Evolutionary conservation across 768 basidiomycete genomes (phyloP).

Genomic region (Boletus vinaceobasis): DNA sequence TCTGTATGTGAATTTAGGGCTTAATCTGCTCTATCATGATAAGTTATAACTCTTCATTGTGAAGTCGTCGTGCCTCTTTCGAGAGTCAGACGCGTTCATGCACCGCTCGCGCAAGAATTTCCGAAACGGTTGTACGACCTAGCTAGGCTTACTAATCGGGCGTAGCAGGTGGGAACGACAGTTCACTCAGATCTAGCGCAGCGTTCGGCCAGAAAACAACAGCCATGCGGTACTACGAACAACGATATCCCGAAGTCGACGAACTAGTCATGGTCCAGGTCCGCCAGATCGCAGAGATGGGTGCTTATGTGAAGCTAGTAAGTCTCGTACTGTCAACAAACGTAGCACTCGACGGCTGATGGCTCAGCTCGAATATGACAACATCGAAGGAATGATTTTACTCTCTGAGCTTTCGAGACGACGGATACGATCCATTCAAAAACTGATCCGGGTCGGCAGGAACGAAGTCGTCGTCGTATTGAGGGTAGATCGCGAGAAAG

Average conservation of each 20-base stretch:
- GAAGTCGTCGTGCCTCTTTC: too few species aligned
- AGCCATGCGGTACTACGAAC: conserved; percentile 87
- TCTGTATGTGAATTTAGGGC: too few species aligned
- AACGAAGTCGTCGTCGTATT: conserved; percentile 99
- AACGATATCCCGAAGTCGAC: conserved; percentile 93
- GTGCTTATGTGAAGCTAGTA: conserved; percentile 97
- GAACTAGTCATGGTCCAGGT: conserved; percentile 99
- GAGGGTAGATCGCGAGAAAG: conserved; percentile 98
- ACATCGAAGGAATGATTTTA: conserved; percentile 99
- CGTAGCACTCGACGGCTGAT: background rate
- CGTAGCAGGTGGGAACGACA: too few species aligned
- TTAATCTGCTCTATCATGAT: too few species aligned
- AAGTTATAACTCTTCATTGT: too few species aligned
- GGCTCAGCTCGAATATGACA: conserved; percentile 91
- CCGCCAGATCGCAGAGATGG: conserved; percentile 99
- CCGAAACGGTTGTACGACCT: too few species aligned
- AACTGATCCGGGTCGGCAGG: conserved; percentile 93
- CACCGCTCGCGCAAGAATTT: too few species aligned
- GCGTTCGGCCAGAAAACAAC: background rate
- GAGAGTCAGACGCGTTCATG: too few species aligned
- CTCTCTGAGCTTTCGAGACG: conserved; percentile 96
- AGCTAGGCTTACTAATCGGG: too few species aligned
- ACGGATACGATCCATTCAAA: conserved; percentile 96
- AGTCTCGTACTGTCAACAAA: conserved; percentile 26
- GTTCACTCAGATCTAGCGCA: too few species aligned